Conservation (phyloP, 208 protist species). For the Trypanosoma scelopori region DNA sequence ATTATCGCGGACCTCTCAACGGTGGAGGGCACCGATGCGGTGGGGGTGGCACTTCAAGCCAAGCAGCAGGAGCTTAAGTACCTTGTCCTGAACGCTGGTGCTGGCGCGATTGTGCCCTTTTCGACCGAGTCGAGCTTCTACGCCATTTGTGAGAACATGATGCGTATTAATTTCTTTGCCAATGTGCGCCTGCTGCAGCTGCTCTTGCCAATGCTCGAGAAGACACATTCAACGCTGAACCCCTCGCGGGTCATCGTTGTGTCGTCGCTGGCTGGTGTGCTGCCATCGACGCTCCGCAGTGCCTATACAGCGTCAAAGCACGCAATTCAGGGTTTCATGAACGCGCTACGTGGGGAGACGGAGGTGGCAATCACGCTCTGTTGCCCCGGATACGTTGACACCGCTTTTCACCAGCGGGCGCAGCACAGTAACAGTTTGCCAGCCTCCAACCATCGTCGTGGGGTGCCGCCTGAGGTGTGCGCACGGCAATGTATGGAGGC, state of each 20-base stretch:
- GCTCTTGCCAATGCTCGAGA: conserved; percentile 55
- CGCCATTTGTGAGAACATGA: conserved; percentile 62
- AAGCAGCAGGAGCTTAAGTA: conserved; percentile 43
- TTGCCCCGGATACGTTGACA: conserved; percentile 87
- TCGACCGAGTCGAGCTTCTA: conserved; percentile 44
- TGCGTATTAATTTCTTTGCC: conserved; percentile 88
- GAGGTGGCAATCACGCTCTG: conserved; percentile 69
- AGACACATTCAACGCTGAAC: conserved; percentile 29
- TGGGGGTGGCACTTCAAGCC: conserved; percentile 24
- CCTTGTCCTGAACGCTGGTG: conserved; percentile 82
- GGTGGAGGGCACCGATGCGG: conserved; percentile 34
- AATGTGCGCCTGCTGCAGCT: conserved; percentile 78
- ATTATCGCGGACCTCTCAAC: conserved; percentile 66
- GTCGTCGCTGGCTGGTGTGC: conserved; percentile 73
- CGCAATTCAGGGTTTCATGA: conserved; percentile 88
- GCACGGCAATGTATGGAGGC: conserved; percentile 54
- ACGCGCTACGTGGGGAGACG: conserved; percentile 79
- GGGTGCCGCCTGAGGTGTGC: conserved; percentile 52
- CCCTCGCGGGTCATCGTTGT: conserved; percentile 74
- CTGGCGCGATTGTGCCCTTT: conserved; percentile 75
- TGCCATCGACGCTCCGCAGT: conserved; percentile 75
- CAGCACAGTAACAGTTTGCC: conserved; percentile 37
- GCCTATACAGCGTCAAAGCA: conserved; percentile 86
- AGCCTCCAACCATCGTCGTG: conserved; percentile 47
- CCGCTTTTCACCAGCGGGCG: conserved; percentile 75